Evolutionary conservation across 2,329 filamentous ascomycete genomes (phyloP), one percentile per base, ranked within the genome.

Genomic region (Beauveria rudraprayagi): DNA sequence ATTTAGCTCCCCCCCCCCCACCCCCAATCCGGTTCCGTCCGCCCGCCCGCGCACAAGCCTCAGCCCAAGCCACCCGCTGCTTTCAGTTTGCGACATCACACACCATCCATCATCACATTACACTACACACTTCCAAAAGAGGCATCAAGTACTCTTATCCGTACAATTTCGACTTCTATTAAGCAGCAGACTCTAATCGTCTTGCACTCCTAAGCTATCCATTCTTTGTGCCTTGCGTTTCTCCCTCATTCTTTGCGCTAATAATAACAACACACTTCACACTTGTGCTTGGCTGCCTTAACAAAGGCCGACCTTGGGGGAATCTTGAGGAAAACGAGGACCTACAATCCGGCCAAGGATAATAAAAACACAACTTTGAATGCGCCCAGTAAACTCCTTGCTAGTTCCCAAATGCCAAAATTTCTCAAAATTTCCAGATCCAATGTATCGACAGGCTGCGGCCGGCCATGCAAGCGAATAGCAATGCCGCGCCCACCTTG

Each of bases 321-420:
- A 51, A 58, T 58, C 46, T 37, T 57, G 34, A 3, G 37, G 17
- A 41, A 58, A 50, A 40, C 5, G 19, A 24, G 9, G 30, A 14
- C 34, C 17, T 19, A 5, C 19, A 24, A 43, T 17, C 34, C 19
- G 40, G 40, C 22, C 37, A 7, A 37, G 8, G 34, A 46, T 43
- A 55, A 2, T 30, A 55, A n/a, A 60, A 14, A 50, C 11, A 40
- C 11, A 40, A 37, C 30, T n/a, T 54, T 17, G 43, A 47, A 41
- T n/a, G 22, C 56, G 46, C 56, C 56, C 46, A 51, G 24, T 26
- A 51, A 51, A 58, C 56, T 28, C 56, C 56, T 58, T 58, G 56
- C 46, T 58, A 41, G 1, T 41, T 30, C 46, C 34, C 30, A 34
- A n/a, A 8, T 58, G 26, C 61, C 1, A 58, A 22, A 28, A 58